Base-by-base conservation (phyloP, 139 green algal species). In the Tetraselmis striata region DNA sequence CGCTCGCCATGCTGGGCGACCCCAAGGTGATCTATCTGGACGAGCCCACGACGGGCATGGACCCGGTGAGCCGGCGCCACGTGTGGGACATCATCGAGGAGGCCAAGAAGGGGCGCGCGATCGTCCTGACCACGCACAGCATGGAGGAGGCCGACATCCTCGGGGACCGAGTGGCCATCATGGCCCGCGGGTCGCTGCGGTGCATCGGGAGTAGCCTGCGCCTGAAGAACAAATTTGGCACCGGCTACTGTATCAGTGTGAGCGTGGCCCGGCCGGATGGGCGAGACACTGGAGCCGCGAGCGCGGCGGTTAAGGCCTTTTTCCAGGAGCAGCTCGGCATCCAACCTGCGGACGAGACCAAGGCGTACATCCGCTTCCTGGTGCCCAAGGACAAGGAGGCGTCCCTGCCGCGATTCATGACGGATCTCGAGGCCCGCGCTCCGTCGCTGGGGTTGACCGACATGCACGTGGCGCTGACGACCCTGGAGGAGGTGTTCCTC, bases 81-180 rank as follows among this genome's bases (percentile, higher is more conserved):
- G 91, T 98, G 85, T 99, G 96, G 96, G 94, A 97, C 87, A 93
- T 97, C 82, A 96, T 99, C 82, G 89, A 95, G 84, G 85, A 84
- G 29, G 90, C 91, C 28, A 94, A n/a, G n/a, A n/a, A n/a, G n/a
- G n/a, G n/a, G n/a, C n/a, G n/a, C n/a, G n/a, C n/a, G n/a, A n/a
- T n/a, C n/a, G n/a, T n/a, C n/a, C n/a, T n/a, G n/a, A n/a, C n/a
- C n/a, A n/a, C n/a, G n/a, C n/a, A n/a, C n/a, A n/a, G n/a, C n/a
- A n/a, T n/a, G n/a, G n/a, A n/a, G n/a, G n/a, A 26, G 87, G 97
- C 96, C 2, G 96, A 98, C 85, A 95, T 98, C 27, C 90, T 98
- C 77, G 95, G 92, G 18, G 93, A 97, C 89, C 85, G 91, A 29
- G 93, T 99, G 76, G 95, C 86, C 74, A 97, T 99, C 89, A 98